Conservation (phyloP, 805 yeast species). For the Candida schatavii region DNA sequence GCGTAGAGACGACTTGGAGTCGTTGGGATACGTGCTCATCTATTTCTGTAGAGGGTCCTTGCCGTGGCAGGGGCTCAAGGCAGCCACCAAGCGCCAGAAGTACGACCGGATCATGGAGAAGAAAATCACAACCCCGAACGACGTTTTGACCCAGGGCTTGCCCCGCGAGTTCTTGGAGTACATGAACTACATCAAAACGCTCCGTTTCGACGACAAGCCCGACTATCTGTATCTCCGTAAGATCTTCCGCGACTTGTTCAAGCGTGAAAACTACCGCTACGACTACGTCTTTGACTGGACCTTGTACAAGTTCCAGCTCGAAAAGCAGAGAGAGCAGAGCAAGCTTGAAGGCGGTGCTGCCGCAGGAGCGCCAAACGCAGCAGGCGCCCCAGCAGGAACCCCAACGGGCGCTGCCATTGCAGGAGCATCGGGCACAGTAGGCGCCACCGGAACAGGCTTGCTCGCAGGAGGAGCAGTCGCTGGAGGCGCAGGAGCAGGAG, state of each 20-base stretch:
- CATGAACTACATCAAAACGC: conserved; percentile 82
- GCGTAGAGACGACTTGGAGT: conserved; percentile 94
- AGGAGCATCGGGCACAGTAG: not conserved
- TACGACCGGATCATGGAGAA: conserved; percentile 95
- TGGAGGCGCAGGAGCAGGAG: not conserved
- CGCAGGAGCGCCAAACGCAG: not conserved
- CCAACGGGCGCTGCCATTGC: not conserved
- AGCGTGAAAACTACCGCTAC: conserved; percentile 84
- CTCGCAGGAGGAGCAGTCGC: not conserved
- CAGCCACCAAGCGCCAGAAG: conserved; percentile 94
- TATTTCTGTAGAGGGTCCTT: conserved; percentile 93
- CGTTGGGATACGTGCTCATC: conserved; percentile 89
- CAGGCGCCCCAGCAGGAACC: not conserved
- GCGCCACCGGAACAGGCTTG: not conserved
- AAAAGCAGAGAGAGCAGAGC: conserved; percentile 49
- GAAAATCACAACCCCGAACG: conserved; percentile 87
- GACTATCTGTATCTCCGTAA: conserved; percentile 88
- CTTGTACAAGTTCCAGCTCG: conserved; percentile 68
- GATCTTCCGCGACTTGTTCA: conserved; percentile 82
- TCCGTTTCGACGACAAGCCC: conserved; percentile 94
- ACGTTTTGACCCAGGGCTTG: conserved; percentile 82
- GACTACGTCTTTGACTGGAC: conserved; percentile 98
- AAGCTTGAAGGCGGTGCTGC: conserved; percentile 25
- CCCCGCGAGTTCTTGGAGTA: conserved; percentile 89
- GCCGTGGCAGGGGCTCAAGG: conserved; percentile 99